Conservation (phyloP, 257 asterid genomes). For the Solanum sitiens region DNA sequence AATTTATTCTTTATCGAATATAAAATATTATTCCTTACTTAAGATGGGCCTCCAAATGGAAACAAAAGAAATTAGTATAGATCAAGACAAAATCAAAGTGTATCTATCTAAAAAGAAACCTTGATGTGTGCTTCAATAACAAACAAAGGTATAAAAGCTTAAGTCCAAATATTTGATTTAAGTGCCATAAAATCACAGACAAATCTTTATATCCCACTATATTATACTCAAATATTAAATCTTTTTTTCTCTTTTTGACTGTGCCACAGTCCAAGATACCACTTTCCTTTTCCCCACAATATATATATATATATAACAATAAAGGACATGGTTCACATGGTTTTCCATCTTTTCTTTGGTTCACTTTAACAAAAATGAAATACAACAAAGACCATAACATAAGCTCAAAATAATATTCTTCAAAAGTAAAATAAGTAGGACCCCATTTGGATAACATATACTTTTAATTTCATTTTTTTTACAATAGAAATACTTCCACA, state of each 20-base stretch:
- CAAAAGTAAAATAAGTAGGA: constrained; percentile 2
- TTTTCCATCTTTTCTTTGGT: constrained; percentile 21
- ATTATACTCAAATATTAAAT: not conserved
- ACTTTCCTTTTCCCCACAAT: constrained; percentile 22
- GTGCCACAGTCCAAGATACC: constrained; percentile 33
- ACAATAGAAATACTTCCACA: constrained; percentile 8
- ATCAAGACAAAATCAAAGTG: not conserved
- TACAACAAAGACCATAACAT: not conserved
- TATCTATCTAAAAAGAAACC: not conserved
- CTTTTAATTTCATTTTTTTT: constrained; percentile 10
- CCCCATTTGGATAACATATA: constrained; percentile 26
- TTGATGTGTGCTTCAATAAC: not conserved
- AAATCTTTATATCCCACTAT: not conserved
- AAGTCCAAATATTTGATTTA: not conserved
- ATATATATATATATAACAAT: not conserved
- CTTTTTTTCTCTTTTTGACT: constrained; percentile 37
- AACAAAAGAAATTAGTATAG: not conserved
- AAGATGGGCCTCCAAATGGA: not conserved
- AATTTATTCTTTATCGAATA: too few relatives aligned
- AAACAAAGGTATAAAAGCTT: not conserved
- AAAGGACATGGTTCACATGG: constrained; percentile 45
- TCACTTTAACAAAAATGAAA: constrained; percentile 31
- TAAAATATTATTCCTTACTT: not conserved
- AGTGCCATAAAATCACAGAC: not conserved
- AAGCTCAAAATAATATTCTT: constrained; percentile 27